Base-by-base conservation (phyloP, 78 protist species). In the Anaeramoeba ignava region DNA sequence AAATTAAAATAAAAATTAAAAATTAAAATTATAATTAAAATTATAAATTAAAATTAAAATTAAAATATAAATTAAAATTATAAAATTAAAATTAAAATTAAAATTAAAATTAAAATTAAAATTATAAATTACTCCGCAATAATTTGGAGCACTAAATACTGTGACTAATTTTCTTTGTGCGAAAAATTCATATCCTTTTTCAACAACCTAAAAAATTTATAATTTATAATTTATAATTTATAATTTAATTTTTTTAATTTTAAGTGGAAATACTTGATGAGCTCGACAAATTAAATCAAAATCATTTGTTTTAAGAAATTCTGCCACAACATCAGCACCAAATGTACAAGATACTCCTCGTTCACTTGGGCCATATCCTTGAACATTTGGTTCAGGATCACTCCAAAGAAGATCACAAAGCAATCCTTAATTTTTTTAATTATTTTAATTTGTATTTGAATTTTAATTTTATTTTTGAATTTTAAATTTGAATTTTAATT, bases 131-230 rank as follows among this genome's bases (percentile, higher is more conserved):
- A n/a, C n/a, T n/a, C n/a, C n/a, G n/a, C n/a, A n/a, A n/a, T n/a
- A n/a, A n/a, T n/a, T 93, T 93, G 89, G 96, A 98, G 86, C 95
- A 97, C 88, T 98, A 97, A 39, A 98, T 41, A 42, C 81, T 81
- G 99, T 98, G 27, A 98, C 99, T 42, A 97, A 91, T 89, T 93
- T 90, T 33, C 99, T 86, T 88, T 93, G 89, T 0, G 98, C 99
- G 78, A 97, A 97, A 87, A 98, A 98, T 89, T 97, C 98, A 85
- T 97, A 96, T 8, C 99, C 99, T 54, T 95, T 97, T 82, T 96
- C 98, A 2, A 94, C 97, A 2, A 93, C 95, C 81, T 1, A 40
- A 3, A 17, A 82, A 78, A 42, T 42, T 12, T 8, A 23, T 67
- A 33, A 78, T 33, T 67, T 82, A 8, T 81, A 0, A 79, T 80